Conservation (phyloP, 345 rosid species). For the Citrus maxima region DNA sequence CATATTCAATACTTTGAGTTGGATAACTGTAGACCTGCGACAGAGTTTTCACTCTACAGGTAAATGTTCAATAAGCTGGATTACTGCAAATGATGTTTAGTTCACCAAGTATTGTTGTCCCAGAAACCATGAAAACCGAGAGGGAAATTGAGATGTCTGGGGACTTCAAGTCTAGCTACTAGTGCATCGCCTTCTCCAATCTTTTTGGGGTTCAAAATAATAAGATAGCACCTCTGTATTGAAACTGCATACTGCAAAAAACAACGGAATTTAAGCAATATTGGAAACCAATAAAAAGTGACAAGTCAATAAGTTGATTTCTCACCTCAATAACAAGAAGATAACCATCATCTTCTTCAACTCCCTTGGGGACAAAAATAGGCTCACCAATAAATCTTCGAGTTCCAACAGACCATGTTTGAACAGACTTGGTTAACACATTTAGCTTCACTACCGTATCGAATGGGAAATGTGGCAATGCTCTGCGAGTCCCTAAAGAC, state of each 20-base stretch:
- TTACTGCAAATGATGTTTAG: neutral
- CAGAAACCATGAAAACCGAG: constrained; percentile 94
- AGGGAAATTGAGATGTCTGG: constrained; percentile 72
- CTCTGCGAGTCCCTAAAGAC: constrained; percentile 58
- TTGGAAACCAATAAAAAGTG: neutral
- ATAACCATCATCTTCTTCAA: constrained; percentile 73
- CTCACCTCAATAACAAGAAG: constrained; percentile 82
- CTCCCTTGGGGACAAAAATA: constrained; percentile 53
- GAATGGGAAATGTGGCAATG: constrained; percentile 79
- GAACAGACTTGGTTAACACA: constrained; percentile 19
- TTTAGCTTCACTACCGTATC: constrained; percentile 75
- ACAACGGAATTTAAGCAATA: neutral
- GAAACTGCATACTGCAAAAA: constrained; percentile 78
- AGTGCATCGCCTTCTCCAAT: constrained; percentile 73
- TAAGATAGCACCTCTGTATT: constrained; percentile 70
- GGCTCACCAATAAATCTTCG: constrained; percentile 90
- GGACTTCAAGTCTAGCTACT: constrained; percentile 73
- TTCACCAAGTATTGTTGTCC: constrained; percentile 26
- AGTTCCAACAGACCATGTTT: constrained; percentile 58
- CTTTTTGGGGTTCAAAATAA: constrained; percentile 64
- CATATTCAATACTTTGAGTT: too few species aligned
- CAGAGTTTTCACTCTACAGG: too few species aligned
- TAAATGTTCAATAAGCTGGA: too few species aligned
- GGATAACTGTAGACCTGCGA: too few species aligned
- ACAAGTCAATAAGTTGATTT: neutral